Base-by-base conservation (phyloP, 164 flowering plant species). In the Vitis rupestris region DNA sequence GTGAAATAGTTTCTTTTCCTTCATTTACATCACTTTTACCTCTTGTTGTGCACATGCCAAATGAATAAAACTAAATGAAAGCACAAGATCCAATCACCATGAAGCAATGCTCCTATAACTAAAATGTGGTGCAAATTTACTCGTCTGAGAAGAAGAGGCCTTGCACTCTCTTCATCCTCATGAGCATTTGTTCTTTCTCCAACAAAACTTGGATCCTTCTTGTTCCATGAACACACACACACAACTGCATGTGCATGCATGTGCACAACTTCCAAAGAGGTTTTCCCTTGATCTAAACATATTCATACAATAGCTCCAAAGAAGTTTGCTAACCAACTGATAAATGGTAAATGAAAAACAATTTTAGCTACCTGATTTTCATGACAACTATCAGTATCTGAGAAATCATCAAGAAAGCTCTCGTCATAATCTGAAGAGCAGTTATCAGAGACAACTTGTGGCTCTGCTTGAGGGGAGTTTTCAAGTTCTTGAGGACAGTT, bases 401-500 rank as follows among this genome's bases (percentile, higher is more conserved):
- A 89, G 64, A 86, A 74, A 64, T 79, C 91, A 71, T 81, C 80
- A 52, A 78, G 47, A 76, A 74, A 16, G 72, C 69, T 78, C 48
- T 75, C 88, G 29, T 84, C 87, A 72, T 78, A 80, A 44, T 73
- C 88, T 8, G 91, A 86, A 63, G 85, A 86, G 69, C 66, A 73
- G 23, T 56, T 48, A 77, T 85, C 85, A 69, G 82, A 68, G 68
- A 65, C 72, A 56, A 50, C 56, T 51, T 49, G 44, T 51, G 66
- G 77, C 64, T 76, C 65, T 67, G 68, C 68, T 30, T 75, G 57
- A 63, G 81, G 17, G 13, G 60, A 57, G 17, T 57, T 47, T 13
- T 63, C 16, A 27, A 76, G 70, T 69, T 66, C 76, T 48, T 77
- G 68, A 66, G 86, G 80, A 73, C 86, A 77, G 44, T 81, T 74